Base-by-base conservation (phyloP, 202 grass and related monocot genomes). In the Setaria viridis region DNA sequence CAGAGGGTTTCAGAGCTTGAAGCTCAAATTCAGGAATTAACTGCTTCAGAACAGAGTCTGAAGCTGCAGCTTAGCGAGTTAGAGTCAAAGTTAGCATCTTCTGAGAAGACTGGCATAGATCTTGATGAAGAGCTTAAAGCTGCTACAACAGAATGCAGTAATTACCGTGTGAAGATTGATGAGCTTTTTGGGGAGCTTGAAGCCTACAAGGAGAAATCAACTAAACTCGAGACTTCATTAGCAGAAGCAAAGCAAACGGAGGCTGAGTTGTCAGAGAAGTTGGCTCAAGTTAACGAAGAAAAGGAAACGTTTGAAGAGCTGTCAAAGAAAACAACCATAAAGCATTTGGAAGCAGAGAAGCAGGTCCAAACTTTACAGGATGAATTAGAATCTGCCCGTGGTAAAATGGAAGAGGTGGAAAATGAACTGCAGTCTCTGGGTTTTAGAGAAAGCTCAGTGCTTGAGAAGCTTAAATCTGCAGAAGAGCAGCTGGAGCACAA, bases 401-500 rank as follows among this genome's bases (percentile, higher is more conserved):
- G 71, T 69, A 90, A 92, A 85, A 14, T 95, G 70, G 72, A 92
- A 85, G 86, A 86, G 82, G 83, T 87, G 55, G 90, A 88, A 60
- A 82, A 82, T 85, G 88, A 87, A 75, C 88, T 95, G 63, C 83
- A 85, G 71, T 63, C 88, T 84, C 74, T 91, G 46, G 86, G 88
- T 67, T 50, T 89, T 54, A 88, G 83, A 85, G 93, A 95, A 82
- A 82, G 70, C 21, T 82, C 84, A 2, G 60, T 95, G 67, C 72
- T 92, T 66, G 93, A 95, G 66, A 95, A 87, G 73, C 85, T 95
- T 79, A 92, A 87, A 87, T 90, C 83, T 89, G 88, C 90, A 33
- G 83, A 90, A 65, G 93, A 99, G 80, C 84, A 95, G 59, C 87
- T 99, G 84, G 96, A 95, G 86, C 85, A 95, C 88, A 89, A 84